Conservation (phyloP, 495 filamentous ascomycete species). For the Aspergillus incahuasiensis region DNA sequence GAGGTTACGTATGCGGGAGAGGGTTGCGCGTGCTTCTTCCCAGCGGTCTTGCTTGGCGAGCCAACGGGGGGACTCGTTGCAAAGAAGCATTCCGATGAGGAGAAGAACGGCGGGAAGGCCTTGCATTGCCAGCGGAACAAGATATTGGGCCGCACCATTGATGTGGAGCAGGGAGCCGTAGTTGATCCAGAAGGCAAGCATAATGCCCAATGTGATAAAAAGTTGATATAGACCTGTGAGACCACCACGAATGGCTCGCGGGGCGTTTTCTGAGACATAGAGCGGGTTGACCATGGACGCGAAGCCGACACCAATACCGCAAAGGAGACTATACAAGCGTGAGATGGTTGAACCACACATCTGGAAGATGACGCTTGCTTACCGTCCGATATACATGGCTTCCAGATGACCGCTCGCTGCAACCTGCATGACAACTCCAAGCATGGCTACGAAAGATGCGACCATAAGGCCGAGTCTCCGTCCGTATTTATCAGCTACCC, state of each 20-base stretch:
- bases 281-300: constrained; percentile 47
- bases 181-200: constrained; percentile 47
- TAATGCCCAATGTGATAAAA: constrained; percentile 24
- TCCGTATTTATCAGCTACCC: constrained; percentile 53
- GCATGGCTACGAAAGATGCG: constrained; percentile 35
- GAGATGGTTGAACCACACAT: too few relatives aligned
- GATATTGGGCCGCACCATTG: constrained; percentile 46
- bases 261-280: constrained; percentile 46
- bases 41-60: constrained; percentile 42
- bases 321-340: constrained; percentile 44
- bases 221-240: constrained; percentile 41
- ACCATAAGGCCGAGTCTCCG: constrained; percentile 49
- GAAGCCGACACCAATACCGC: constrained; percentile 51
- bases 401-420: constrained; percentile 48
- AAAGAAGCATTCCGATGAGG: constrained; percentile 45
- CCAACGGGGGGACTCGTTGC: constrained; percentile 55
- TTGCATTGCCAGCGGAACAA: constrained; percentile 50
- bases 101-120: constrained; percentile 48
- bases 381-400: constrained; percentile 62
- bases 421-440: constrained; percentile 62
- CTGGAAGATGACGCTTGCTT: constrained; percentile 6
- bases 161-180: constrained; percentile 47
- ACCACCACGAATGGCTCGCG: constrained; percentile 39
- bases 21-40: constrained; percentile 40
- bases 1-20: constrained; percentile 44